Evolutionary conservation across 1,284 basidiomycete genomes (phyloP).

Genomic region (Pseudozyma sp.): DNA sequence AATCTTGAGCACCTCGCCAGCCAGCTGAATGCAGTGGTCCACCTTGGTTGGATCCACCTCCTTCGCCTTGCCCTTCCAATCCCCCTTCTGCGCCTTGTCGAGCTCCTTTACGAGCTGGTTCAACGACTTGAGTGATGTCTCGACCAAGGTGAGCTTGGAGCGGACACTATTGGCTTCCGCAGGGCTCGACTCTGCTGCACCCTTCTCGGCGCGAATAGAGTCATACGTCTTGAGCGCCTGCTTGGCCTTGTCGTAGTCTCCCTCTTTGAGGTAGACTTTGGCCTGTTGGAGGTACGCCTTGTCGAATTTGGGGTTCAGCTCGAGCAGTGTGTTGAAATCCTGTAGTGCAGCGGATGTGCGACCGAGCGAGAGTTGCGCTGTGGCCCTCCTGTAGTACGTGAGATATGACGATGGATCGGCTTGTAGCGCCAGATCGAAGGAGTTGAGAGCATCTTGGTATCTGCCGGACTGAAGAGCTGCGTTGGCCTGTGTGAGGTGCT

Average conservation of each 20-base stretch:
- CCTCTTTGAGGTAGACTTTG: slow-evolving; percentile 61
- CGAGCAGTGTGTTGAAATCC: slow-evolving; percentile 56
- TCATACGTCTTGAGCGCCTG: slow-evolving; percentile 39
- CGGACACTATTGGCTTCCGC: slow-evolving; percentile 33
- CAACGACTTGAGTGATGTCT: slow-evolving; percentile 48
- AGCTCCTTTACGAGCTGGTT: slow-evolving; percentile 46
- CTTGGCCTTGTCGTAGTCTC: slow-evolving; percentile 56
- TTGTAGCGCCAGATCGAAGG: slow-evolving; percentile 58
- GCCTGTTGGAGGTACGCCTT: slow-evolving; percentile 65
- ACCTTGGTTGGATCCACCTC: slow-evolving; percentile 37
- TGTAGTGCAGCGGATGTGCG: slow-evolving; percentile 60
- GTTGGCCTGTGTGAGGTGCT: slow-evolving; percentile 56
- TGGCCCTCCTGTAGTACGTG: slow-evolving; percentile 65
- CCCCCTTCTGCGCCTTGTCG: slow-evolving; percentile 39
- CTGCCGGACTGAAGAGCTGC: slow-evolving; percentile 55
- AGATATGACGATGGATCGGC: slow-evolving; percentile 60
- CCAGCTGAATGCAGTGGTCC: slow-evolving; percentile 57
- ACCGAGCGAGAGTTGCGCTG: slow-evolving; percentile 65
- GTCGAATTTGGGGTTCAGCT: slow-evolving; percentile 62
- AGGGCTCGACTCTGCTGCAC: slow-evolving; percentile 5
- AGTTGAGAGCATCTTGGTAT: slow-evolving; percentile 56
- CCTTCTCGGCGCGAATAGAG: slow-evolving; percentile 32
- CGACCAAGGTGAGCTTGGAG: slow-evolving; percentile 36
- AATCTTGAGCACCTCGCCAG: slow-evolving; percentile 56
- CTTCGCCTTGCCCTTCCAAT: slow-evolving; percentile 45